A percentile compares a stretch with the other conserved stretches of the same genome.
These are phyloP conservation scores for Chlorella sp. DNA, from an alignment of 139 green algal genomes.

Conservation along the genomic window DNA sequence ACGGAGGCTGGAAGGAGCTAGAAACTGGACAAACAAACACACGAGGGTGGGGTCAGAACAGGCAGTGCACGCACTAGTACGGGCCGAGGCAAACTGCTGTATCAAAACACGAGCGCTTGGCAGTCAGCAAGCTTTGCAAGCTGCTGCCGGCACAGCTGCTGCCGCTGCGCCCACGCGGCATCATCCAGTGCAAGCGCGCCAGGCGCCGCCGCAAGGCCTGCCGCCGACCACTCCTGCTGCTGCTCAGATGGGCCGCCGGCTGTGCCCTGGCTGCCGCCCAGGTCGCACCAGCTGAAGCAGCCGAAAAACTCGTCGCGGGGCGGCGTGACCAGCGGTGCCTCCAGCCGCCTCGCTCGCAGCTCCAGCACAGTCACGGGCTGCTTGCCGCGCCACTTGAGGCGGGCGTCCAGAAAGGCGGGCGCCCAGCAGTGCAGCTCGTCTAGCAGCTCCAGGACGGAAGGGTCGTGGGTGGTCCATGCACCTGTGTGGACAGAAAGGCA, in stretches of 20 bases:
- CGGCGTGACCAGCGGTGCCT: constrained; percentile 37
- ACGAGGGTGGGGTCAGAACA: no score
- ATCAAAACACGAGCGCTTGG: background rate
- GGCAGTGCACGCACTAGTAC: no score
- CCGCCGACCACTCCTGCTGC: background rate
- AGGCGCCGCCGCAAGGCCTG: background rate
- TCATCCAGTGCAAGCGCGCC: constrained; percentile 19
- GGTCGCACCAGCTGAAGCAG: constrained; percentile 63
- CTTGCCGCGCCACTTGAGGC: constrained; percentile 63
- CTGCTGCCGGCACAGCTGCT: constrained; percentile 24
- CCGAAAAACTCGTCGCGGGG: constrained; percentile 52
- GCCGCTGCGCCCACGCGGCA: constrained; percentile 1
- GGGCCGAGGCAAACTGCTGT: no score
- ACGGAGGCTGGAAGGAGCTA: no score
- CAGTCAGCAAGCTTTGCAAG: constrained; percentile 2
- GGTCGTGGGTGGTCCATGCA: constrained; percentile 62
- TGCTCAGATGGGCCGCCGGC: constrained; percentile 2
- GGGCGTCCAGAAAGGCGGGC: constrained; percentile 46
- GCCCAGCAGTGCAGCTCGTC: constrained; percentile 61
- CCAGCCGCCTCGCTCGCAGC: constrained; percentile 52
- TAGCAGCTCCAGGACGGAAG: constrained; percentile 36
- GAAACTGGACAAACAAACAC: no score
- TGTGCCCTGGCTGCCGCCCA: background rate
- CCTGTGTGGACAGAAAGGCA: constrained; percentile 45
- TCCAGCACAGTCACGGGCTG: constrained; percentile 74